Percentiles rank a stretch among this genome's conserved stretches.
These are phyloP conservation scores for Kokia cookei DNA, from an alignment of 441 rosid species.

Conservation along the genomic window DNA sequence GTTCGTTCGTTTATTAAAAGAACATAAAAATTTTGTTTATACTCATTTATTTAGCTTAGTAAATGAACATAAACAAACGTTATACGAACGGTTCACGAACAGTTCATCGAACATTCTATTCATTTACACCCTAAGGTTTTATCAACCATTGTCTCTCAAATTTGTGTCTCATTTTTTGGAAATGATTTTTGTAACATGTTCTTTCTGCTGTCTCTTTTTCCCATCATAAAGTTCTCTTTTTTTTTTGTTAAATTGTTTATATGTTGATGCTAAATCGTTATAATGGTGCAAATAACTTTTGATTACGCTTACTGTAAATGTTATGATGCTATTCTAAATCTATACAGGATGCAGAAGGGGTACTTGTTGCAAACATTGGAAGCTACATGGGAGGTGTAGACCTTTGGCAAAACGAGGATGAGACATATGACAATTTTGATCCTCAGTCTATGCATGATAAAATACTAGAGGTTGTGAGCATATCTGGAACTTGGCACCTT, in stretches of 20 bases:
- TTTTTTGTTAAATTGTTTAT: neutral
- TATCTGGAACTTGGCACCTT: constrained; percentile 98
- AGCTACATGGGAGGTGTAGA: constrained; percentile 99
- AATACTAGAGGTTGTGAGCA: constrained; percentile 89
- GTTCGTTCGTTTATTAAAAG: no score
- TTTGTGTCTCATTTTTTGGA: neutral
- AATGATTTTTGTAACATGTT: neutral
- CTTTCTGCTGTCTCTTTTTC: neutral
- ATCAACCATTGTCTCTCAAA: neutral
- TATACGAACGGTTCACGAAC: no score
- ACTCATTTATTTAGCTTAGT: no score
- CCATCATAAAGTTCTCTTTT: neutral
- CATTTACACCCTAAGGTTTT: no score
- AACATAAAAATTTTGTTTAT: no score
- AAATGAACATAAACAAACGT: no score
- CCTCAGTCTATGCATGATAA: constrained; percentile 99
- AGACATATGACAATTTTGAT: constrained; percentile 77
- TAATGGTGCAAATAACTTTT: neutral
- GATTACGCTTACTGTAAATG: neutral
- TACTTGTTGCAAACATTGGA: constrained; percentile 94
- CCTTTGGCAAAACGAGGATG: constrained; percentile 96
- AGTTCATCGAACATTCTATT: no score
- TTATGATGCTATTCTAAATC: constrained; percentile 10
- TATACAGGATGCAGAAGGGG: constrained; percentile 91
- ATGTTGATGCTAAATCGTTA: neutral